These are phyloP conservation scores for Brassica nigra DNA, from an alignment of 345 rosid genomes.

Conservation along the genomic window DNA sequence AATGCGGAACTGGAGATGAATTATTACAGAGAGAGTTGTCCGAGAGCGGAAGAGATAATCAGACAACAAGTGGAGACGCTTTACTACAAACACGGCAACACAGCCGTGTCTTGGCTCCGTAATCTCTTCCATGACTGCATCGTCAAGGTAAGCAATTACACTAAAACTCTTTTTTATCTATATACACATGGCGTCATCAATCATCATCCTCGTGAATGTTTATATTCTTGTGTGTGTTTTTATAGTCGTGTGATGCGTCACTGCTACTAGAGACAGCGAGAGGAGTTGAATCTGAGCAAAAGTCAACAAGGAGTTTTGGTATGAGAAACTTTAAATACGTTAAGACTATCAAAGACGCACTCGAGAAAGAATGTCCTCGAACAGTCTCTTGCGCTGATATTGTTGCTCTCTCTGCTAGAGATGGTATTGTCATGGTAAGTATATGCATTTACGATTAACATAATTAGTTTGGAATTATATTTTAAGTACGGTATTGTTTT, in stretches of 20 bases:
- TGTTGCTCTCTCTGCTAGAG: slow-evolving; percentile 82
- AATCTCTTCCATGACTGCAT: slow-evolving; percentile 90
- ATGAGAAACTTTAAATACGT: slow-evolving; percentile 90
- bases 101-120: slow-evolving; percentile 88
- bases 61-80: slow-evolving; percentile 63
- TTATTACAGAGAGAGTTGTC: slow-evolving; percentile 67
- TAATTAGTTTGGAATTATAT: not conserved
- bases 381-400: slow-evolving; percentile 87
- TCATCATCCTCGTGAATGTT: not conserved
- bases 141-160: slow-evolving; percentile 48
- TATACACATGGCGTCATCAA: slow-evolving; percentile 1
- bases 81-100: slow-evolving; percentile 78
- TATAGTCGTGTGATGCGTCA: slow-evolving; percentile 83
- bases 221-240: not conserved
- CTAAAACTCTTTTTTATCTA: not conserved
- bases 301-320: slow-evolving; percentile 68
- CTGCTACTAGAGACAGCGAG: slow-evolving; percentile 56
- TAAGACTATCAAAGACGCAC: slow-evolving; percentile 66
- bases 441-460: not conserved
- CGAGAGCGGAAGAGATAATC: slow-evolving; percentile 80
- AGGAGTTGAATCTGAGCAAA: slow-evolving; percentile 66
- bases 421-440: slow-evolving; percentile 69
- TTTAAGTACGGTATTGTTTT: not conserved
- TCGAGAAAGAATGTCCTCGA: slow-evolving; percentile 68
- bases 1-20: slow-evolving; percentile 61